Conservation (phyloP, 805 yeast species). For the Metschnikowia koreensis region DNA sequence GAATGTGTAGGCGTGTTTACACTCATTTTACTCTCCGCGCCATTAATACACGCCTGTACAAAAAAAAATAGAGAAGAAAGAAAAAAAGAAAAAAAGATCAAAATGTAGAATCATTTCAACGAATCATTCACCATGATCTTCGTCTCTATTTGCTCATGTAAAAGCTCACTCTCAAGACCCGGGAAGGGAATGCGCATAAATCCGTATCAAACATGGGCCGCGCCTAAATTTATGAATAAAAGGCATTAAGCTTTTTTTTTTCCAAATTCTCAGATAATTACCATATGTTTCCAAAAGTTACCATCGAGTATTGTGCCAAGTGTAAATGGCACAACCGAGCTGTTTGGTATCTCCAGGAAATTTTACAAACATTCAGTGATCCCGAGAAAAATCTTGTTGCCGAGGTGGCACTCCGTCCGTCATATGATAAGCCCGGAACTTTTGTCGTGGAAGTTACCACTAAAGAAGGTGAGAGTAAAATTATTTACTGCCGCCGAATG, state of each 20-base stretch:
- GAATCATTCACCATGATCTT: no score
- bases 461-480: slow-evolving; percentile 7
- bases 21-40: not conserved
- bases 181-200: no score
- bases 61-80: no score
- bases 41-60: not conserved
- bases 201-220: no score
- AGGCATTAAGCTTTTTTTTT: no score
- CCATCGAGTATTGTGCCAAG: slow-evolving; percentile 72
- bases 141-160: no score
- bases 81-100: no score
- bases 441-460: slow-evolving; percentile 16
- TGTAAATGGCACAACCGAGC: slow-evolving; percentile 91
- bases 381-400: slow-evolving; percentile 38
- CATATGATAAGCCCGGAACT: slow-evolving; percentile 23
- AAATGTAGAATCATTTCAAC: no score
- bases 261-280: no score
- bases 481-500: slow-evolving; percentile 57
- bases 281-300: slow-evolving; percentile 51
- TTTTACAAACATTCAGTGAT: slow-evolving; percentile 75
- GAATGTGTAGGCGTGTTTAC: not conserved
- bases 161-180: no score
- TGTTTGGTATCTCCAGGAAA: slow-evolving; percentile 82
- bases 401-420: slow-evolving; percentile 25
- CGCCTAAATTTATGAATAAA: no score